Percentiles rank a stretch among this genome's conserved stretches.
Conservation (phyloP, 805 yeast species). For the Starmerella cellae region DNA sequence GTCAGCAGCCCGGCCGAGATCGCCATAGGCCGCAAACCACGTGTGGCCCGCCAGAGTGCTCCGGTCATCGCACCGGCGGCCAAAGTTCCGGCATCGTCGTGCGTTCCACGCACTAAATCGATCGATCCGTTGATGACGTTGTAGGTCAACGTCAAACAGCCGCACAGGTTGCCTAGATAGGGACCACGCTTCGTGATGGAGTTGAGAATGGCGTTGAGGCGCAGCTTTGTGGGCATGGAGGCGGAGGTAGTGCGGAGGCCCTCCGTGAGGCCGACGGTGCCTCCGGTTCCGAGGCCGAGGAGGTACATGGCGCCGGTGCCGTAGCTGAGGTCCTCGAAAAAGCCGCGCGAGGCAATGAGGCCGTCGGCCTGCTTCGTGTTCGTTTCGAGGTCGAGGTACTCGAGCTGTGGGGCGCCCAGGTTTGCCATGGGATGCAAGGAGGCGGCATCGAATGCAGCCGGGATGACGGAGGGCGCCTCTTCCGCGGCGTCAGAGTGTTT, state of each 20-base stretch:
- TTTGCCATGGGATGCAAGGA: constrained; percentile 87
- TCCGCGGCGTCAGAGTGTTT: constrained; percentile 3
- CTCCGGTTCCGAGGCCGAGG: constrained; percentile 73
- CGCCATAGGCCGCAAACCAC: constrained; percentile 79
- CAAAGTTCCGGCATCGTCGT: constrained; percentile 72
- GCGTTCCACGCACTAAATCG: constrained; percentile 60
- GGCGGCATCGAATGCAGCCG: constrained; percentile 43
- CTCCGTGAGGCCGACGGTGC: constrained; percentile 74
- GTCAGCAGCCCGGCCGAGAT: constrained; percentile 74
- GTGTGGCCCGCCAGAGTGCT: constrained; percentile 73
- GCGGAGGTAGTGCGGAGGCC: constrained; percentile 70
- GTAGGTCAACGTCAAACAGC: constrained; percentile 81
- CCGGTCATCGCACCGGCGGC: constrained; percentile 88
- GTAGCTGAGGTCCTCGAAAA: constrained; percentile 94
- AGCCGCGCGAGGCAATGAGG: constrained; percentile 86
- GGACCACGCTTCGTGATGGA: constrained; percentile 94
- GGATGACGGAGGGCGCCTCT: constrained; percentile 14
- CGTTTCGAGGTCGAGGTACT: constrained; percentile 69
- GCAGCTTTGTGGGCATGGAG: constrained; percentile 62
- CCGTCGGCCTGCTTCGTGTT: constrained; percentile 45
- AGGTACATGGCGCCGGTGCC: constrained; percentile 94
- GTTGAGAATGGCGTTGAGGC: constrained; percentile 79
- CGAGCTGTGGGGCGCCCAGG: constrained; percentile 65
- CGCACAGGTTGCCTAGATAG: constrained; percentile 86
- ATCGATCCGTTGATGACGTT: constrained; percentile 69